Percentiles rank a stretch among this genome's conserved stretches.
phyloP scores from a whole-genome alignment of 495 filamentous ascomycete genomes.

The Glarea lozoyensis region DNA sequence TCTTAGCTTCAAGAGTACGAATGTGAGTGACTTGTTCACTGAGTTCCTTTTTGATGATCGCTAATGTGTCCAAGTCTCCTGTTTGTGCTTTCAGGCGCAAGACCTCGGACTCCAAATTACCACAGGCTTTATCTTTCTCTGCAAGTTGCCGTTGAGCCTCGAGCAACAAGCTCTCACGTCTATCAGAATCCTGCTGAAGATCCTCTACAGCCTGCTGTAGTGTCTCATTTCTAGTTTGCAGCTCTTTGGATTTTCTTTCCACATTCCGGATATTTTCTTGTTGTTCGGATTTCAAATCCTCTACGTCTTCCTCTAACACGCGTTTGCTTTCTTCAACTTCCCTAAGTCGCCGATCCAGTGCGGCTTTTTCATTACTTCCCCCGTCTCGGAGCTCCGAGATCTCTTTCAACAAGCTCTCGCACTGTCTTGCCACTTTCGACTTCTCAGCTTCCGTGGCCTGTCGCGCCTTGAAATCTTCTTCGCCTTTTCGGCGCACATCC shows the following conservation, averaged over 20 bases:
- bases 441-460: constrained; percentile 67
- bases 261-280: constrained; percentile 61
- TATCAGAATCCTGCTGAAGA: constrained; percentile 58
- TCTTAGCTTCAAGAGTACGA: constrained; percentile 67
- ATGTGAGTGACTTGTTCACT: constrained; percentile 84
- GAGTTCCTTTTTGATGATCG: constrained; percentile 76
- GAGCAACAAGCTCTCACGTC: constrained; percentile 52
- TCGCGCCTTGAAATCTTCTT: constrained; percentile 75
- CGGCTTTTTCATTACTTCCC: constrained; percentile 55
- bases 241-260: constrained; percentile 59
- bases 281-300: constrained; percentile 63
- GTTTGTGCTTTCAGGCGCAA: constrained; percentile 73
- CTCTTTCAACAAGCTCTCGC: constrained; percentile 61
- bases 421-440: constrained; percentile 57
- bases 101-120: constrained; percentile 71
- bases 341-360: constrained; percentile 62
- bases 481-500: constrained; percentile 61
- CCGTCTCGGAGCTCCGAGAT: constrained; percentile 60
- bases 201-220: constrained; percentile 61
- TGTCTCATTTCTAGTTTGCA: constrained; percentile 59
- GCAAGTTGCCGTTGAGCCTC: constrained; percentile 56
- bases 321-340: constrained; percentile 64
- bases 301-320: constrained; percentile 63
- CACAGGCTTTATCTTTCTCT: constrained; percentile 59
- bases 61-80: constrained; percentile 74